Percentiles rank a stretch among this genome's conserved stretches.
Evolutionary conservation across 2,329 filamentous ascomycete species (phyloP).

Genomic region (Epichloe coenophiala): DNA sequence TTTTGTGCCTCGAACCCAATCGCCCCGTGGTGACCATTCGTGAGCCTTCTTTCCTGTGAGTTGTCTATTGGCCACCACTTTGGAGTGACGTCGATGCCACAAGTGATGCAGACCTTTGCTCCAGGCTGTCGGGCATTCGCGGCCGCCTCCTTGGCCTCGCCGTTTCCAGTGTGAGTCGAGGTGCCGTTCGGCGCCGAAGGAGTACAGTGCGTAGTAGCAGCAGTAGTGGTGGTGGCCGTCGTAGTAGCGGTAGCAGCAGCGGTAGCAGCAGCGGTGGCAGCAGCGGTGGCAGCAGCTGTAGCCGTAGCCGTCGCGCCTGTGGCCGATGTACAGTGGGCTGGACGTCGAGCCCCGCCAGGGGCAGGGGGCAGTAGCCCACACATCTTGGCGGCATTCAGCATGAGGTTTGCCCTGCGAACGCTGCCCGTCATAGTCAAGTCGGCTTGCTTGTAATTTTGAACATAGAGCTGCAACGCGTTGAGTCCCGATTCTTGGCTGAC

Average conservation of each 20-base stretch:
- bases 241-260: conserved; percentile 18
- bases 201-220: neutral
- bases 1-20: conserved; percentile 43
- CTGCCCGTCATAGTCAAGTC: conserved; percentile 84
- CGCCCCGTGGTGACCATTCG: conserved; percentile 35
- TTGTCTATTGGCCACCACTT: conserved; percentile 55
- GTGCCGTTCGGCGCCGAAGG: conserved; percentile 6
- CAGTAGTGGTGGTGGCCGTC: no score
- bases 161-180: conserved; percentile 7
- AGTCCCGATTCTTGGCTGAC: conserved; percentile 52
- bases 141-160: conserved; percentile 13
- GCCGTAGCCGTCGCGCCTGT: conserved; percentile 19
- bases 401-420: conserved; percentile 77
- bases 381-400: conserved; percentile 49
- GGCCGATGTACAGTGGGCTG: conserved; percentile 25
- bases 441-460: conserved; percentile 85
- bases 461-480: conserved; percentile 76
- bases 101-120: conserved; percentile 48
- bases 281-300: conserved; percentile 10
- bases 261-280: neutral
- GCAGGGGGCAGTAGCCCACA: conserved; percentile 19
- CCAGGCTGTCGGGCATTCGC: conserved; percentile 22
- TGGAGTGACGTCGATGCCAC: conserved; percentile 57
- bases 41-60: conserved; percentile 35
- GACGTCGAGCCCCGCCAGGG: conserved; percentile 30